A percentile compares a stretch with the other conserved stretches of the same genome.
Evolutionary conservation across 805 yeast species (phyloP).

Genomic region (Metschnikowia amazonensis): DNA sequence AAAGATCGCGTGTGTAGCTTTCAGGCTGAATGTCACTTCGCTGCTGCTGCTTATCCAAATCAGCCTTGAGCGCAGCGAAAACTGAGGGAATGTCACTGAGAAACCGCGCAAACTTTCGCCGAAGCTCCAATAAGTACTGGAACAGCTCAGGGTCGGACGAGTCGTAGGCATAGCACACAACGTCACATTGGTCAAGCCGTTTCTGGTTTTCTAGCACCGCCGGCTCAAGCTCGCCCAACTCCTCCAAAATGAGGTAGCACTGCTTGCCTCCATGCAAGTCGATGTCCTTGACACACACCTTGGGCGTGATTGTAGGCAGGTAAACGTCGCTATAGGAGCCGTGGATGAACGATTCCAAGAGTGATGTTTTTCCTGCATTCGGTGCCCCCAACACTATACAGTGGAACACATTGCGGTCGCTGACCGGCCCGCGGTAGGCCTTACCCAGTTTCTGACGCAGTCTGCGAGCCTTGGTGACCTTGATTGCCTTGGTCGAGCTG

Average conservation of each 20-base stretch:
- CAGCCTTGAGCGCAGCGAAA: conserved; percentile 92
- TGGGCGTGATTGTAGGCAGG: conserved; percentile 78
- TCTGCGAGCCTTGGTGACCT: conserved; percentile 78
- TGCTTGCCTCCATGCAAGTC: conserved; percentile 95
- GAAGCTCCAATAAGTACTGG: conserved; percentile 70
- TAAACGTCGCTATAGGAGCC: conserved; percentile 66
- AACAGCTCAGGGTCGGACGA: conserved; percentile 96
- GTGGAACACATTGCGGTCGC: conserved; percentile 87
- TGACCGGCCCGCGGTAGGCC: conserved; percentile 60
- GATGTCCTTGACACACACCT: conserved; percentile 84
- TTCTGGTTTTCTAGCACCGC: conserved; percentile 70
- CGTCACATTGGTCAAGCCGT: conserved; percentile 83
- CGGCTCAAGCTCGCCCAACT: conserved; percentile 80
- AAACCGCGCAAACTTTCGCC: conserved; percentile 53
- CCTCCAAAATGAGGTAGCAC: conserved; percentile 87
- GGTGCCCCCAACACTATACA: conserved; percentile 85
- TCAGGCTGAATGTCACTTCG: conserved; percentile 85
- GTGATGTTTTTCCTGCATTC: conserved; percentile 81
- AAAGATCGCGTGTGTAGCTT: conserved; percentile 63
- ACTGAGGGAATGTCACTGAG: conserved; percentile 71
- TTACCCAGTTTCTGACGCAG: conserved; percentile 62
- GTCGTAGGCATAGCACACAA: conserved; percentile 84
- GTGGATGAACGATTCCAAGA: conserved; percentile 76
- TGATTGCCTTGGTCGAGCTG: conserved; percentile 44
- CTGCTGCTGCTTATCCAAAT: conserved; percentile 92